Percentiles rank a stretch among this genome's conserved stretches.
These are phyloP conservation scores for Chrysopogon serrulatus DNA, from an alignment of 176 grass and related monocot genomes.

Conservation along the genomic window DNA sequence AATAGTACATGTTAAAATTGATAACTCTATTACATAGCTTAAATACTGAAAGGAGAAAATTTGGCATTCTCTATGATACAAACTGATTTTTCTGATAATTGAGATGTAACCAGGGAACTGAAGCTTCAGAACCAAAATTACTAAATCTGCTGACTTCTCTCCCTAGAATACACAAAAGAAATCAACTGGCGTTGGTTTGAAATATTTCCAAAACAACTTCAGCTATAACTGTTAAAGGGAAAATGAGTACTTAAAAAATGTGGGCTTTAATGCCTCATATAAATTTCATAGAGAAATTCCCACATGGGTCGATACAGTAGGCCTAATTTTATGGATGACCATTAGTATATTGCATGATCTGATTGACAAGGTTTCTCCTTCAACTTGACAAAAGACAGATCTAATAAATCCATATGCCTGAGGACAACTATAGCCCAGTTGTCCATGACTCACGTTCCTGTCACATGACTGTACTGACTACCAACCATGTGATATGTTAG, in stretches of 20 bases:
- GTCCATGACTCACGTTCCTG: background rate
- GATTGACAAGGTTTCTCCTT: slow-evolving; percentile 28
- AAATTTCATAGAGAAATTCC: background rate
- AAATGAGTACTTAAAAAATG: background rate
- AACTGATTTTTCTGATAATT: background rate
- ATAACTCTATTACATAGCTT: background rate
- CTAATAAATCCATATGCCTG: background rate
- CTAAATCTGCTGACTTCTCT: background rate
- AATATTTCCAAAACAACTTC: background rate
- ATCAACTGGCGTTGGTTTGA: background rate
- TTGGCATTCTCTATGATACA: background rate
- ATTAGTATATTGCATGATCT: background rate
- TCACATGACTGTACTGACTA: slow-evolving; percentile 21
- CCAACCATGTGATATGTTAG: slow-evolving; percentile 15
- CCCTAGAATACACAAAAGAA: background rate
- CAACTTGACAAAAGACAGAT: slow-evolving; percentile 4
- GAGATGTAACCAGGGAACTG: background rate
- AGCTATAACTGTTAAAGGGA: background rate
- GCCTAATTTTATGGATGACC: background rate
- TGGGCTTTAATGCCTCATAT: background rate
- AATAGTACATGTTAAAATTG: background rate
- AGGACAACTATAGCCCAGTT: background rate
- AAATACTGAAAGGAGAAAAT: background rate
- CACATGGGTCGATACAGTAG: background rate
- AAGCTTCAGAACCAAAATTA: background rate